Evolutionary conservation across 2,329 filamentous ascomycete species (phyloP).

Genomic region (Acrocalymma vagum): DNA sequence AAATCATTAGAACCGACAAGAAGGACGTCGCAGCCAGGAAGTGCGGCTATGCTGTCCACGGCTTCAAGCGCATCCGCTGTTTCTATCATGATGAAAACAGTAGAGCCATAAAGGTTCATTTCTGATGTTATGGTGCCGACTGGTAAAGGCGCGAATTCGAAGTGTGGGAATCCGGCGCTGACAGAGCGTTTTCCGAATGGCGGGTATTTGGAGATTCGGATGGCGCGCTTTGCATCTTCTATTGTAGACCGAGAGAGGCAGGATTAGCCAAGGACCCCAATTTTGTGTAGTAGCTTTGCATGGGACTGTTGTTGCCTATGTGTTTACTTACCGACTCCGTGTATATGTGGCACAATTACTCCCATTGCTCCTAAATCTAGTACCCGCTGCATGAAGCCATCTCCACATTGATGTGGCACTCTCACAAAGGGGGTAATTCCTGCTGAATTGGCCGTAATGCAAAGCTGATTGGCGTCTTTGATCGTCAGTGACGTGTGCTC

Average conservation of each 20-base stretch:
- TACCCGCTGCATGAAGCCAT: conserved; percentile 40
- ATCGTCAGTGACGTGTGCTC: conserved; percentile 47
- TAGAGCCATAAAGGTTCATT: conserved; percentile 8
- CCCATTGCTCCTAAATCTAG: conserved; percentile 38
- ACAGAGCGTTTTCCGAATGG: conserved; percentile 8
- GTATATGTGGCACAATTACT: conserved; percentile 16
- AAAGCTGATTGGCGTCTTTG: conserved; percentile 38
- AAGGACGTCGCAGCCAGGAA: conserved; percentile 58
- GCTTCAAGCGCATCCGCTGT: conserved; percentile 41
- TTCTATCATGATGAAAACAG: conserved; percentile 37
- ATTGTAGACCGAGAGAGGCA: too few species aligned
- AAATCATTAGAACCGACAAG: conserved; percentile 61
- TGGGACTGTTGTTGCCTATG: too few species aligned
- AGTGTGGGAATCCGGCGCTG: conserved; percentile 9
- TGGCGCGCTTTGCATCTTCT: conserved; percentile 3
- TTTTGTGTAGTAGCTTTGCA: too few species aligned
- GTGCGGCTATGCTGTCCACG: conserved; percentile 55
- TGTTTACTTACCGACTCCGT: conserved; percentile 6
- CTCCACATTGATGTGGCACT: conserved; percentile 41
- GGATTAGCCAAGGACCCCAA: too few species aligned
- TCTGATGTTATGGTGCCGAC: background rate
- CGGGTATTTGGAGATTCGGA: conserved; percentile 7
- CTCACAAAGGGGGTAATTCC: conserved; percentile 44
- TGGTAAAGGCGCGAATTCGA: background rate
- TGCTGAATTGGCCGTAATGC: conserved; percentile 30